phyloP scores from a whole-genome alignment of 2,329 filamentous ascomycete genomes.

The Chaetomium globosum region DNA sequence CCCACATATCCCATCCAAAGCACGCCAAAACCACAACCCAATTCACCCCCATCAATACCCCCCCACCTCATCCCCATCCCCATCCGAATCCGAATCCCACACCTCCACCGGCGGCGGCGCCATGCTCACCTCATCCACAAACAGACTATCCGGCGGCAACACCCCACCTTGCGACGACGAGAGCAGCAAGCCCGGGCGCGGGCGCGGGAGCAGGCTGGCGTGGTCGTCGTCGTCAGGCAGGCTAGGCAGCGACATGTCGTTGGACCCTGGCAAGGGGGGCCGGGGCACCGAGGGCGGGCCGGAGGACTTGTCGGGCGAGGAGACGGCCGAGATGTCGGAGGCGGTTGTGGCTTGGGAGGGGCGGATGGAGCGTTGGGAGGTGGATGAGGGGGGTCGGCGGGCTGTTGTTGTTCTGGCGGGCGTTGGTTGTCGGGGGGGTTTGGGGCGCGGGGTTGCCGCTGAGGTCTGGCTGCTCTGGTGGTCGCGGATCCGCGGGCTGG shows the following conservation, averaged over 20 bases:
- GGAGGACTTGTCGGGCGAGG: constrained; percentile 6
- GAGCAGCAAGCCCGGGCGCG: background rate
- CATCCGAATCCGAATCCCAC: constrained; percentile 42
- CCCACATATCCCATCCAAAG: too few relatives aligned
- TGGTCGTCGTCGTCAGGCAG: background rate
- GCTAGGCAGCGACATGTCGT: constrained; percentile 19
- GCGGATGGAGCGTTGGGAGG: constrained; percentile 36
- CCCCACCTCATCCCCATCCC: background rate
- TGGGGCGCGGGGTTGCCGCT: constrained; percentile 14
- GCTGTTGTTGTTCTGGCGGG: background rate
- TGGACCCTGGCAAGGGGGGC: constrained; percentile 23
- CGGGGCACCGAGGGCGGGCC: constrained; percentile 27
- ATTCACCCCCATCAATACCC: background rate
- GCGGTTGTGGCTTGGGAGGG: constrained; percentile 51
- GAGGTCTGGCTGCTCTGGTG: constrained; percentile 12
- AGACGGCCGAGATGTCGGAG: constrained; percentile 41
- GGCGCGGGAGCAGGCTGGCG: constrained; percentile 3
- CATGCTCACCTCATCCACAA: constrained; percentile 42
- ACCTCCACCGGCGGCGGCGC: constrained; percentile 40
- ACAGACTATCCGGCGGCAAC: constrained; percentile 44
- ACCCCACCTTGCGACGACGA: constrained; percentile 27
- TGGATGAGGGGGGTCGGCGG: background rate
- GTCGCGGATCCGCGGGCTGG: constrained; percentile 28
- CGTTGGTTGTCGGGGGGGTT: constrained; percentile 6
- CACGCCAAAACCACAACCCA: background rate